Percentiles rank a stretch among this genome's conserved stretches.
Evolutionary conservation across 768 basidiomycete genomes (phyloP).

Genomic region (Tubosaeta sp.): DNA sequence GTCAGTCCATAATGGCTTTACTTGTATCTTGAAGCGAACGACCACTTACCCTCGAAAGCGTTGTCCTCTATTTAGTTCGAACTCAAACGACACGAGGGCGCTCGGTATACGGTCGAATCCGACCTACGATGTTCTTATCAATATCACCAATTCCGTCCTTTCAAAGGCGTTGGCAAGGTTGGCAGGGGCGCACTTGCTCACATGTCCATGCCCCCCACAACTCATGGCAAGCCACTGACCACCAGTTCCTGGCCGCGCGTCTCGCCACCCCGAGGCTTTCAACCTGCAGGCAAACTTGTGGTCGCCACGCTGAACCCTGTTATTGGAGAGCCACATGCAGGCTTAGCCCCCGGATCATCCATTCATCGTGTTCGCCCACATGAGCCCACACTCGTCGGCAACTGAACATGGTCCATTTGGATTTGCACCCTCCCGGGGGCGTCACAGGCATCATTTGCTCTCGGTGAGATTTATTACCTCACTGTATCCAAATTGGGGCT

Average conservation of each 20-base stretch:
- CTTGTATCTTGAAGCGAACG: neutral
- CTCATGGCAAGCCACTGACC: slow-evolving; percentile 14
- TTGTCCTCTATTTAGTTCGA: slow-evolving; percentile 1
- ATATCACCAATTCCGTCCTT: neutral
- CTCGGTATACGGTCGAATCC: slow-evolving; percentile 1
- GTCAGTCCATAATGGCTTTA: slow-evolving; percentile 13
- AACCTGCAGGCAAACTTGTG: slow-evolving; percentile 27
- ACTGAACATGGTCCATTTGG: slow-evolving; percentile 11
- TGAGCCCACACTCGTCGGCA: slow-evolving; percentile 6
- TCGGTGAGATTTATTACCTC: slow-evolving; percentile 12
- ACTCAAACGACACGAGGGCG: slow-evolving; percentile 2
- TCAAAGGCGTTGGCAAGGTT: neutral
- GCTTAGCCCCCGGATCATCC: slow-evolving; percentile 24
- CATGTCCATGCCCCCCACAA: slow-evolving; percentile 19
- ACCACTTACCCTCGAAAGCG: neutral
- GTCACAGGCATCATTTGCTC: neutral
- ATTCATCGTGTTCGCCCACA: slow-evolving; percentile 13
- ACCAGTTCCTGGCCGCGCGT: slow-evolving; percentile 6
- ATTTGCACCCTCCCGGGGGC: slow-evolving; percentile 3
- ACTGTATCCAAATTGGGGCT: slow-evolving; percentile 1
- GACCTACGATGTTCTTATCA: slow-evolving; percentile 7
- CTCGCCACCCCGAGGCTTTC: slow-evolving; percentile 6
- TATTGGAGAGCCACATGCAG: slow-evolving; percentile 7
- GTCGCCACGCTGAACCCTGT: slow-evolving; percentile 12
- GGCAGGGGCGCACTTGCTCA: slow-evolving; percentile 3